These are phyloP conservation scores for Geranium incanum DNA, from an alignment of 441 rosid species.

Conservation along the genomic window DNA sequence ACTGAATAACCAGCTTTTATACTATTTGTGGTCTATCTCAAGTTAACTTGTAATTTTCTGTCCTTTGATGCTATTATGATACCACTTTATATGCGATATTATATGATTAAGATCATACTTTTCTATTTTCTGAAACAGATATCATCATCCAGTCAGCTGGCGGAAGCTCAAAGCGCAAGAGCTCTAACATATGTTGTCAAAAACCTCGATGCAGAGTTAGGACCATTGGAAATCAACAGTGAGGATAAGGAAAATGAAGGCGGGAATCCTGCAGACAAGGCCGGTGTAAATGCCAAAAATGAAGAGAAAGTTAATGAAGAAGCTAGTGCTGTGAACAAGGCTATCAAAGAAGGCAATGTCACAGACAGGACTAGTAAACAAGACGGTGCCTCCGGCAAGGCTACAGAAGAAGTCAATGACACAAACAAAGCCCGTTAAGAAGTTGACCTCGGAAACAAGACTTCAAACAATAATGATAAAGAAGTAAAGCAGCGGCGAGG, in stretches of 20 bases:
- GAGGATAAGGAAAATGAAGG: slow-evolving; percentile 19
- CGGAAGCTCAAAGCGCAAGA: slow-evolving; percentile 45
- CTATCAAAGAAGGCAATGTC: slow-evolving; percentile 12
- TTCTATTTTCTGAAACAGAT: slow-evolving; percentile 35
- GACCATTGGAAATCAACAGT: slow-evolving; percentile 35
- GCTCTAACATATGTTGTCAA: slow-evolving; percentile 48
- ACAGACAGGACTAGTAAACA: background rate
- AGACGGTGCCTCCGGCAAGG: background rate
- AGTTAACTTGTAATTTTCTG: background rate
- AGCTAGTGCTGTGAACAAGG: slow-evolving; percentile 20
- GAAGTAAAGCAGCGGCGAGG: too few relatives aligned
- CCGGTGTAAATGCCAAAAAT: background rate
- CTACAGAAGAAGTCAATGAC: too few relatives aligned
- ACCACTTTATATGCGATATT: background rate
- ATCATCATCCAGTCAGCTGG: slow-evolving; percentile 32
- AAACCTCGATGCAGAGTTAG: slow-evolving; percentile 58
- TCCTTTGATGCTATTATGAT: background rate
- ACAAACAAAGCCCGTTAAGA: too few relatives aligned
- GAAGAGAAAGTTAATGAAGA: slow-evolving; percentile 17
- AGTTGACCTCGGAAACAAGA: too few relatives aligned
- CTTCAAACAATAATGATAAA: too few relatives aligned
- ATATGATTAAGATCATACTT: background rate
- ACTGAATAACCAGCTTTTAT: background rate
- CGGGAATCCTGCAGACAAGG: background rate
- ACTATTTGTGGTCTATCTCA: too few relatives aligned